These are phyloP conservation scores for Ensete glaucum DNA, from an alignment of 176 grass and related monocot genomes.

Conservation along the genomic window DNA sequence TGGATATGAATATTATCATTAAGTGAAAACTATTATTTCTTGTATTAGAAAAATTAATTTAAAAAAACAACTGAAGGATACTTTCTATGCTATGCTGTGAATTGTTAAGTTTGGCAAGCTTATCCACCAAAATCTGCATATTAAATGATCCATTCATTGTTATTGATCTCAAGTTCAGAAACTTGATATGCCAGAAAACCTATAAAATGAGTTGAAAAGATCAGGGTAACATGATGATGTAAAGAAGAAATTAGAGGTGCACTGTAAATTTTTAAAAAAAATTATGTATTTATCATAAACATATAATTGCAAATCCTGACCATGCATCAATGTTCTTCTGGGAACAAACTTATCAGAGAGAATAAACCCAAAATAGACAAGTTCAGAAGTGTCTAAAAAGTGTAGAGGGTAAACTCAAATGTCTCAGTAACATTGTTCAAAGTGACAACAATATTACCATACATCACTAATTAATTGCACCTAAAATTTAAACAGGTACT, in stretches of 20 bases:
- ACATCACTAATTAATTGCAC: no score
- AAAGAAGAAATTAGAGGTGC: background rate
- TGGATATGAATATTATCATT: no score
- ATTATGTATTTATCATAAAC: background rate
- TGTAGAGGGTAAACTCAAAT: background rate
- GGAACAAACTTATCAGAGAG: background rate
- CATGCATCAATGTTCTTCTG: background rate
- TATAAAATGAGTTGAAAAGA: slow-evolving; percentile 21
- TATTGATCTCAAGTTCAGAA: background rate
- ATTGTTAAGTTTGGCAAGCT: slow-evolving; percentile 81
- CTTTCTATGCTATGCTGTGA: slow-evolving; percentile 97
- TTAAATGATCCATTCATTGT: slow-evolving; percentile 76
- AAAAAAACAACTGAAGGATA: slow-evolving; percentile 53
- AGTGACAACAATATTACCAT: background rate
- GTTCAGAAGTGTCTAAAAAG: background rate
- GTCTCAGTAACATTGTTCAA: background rate
- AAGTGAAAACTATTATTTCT: no score
- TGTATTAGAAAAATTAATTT: background rate
- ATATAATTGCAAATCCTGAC: background rate
- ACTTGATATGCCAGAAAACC: slow-evolving; percentile 19
- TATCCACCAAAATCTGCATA: slow-evolving; percentile 65
- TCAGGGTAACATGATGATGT: background rate
- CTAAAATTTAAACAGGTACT: no score
- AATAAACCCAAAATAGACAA: background rate
- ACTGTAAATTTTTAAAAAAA: background rate